Evolutionary conservation across 2,329 filamentous ascomycete species (phyloP), one percentile per base, ranked within the genome.

Genomic region (Aspergillus terreus): DNA sequence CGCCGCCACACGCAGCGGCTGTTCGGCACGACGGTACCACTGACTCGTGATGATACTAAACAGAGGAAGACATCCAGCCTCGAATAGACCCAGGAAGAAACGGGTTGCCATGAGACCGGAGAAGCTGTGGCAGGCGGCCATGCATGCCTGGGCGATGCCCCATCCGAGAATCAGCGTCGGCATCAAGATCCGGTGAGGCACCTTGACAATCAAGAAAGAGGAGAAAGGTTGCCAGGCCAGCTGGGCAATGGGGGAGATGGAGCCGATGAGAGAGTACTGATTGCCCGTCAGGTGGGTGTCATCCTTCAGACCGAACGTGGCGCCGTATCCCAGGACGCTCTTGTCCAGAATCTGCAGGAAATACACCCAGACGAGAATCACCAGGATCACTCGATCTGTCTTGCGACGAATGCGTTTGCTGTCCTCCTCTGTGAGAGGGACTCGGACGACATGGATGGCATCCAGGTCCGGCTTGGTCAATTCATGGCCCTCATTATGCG

Each of bases 201-300:
- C 76, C 57, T 79, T 82, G 56, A 85, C 80, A 52, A 85, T 84
- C 30, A 85, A 72, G 51, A 76, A 75, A 0, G 80, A 81, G 0
- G 81, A 82, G 53, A 84, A 80, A 0, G 82, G 82, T 54, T 83
- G 80, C 79, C 81, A 84, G 41, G 69, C 78, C 33, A 85, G 73
- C 63, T 85, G 82, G 1, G 82, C 82, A 21, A 85, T 82, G 1
- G 82, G 74, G 0, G 76, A 71, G 38, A 85, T 82, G 5, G 80
- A 82, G 21, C 80, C 78, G 19, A 85, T 65, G 17, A 84, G 65
- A 0, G 80, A 82, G 67, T 83, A 83, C 52, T 83, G 73, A 52
- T 78, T 75, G 0, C 79, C 80, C 0, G 67, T 75, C 14, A 84
- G 73, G 45, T 74, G 56, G 2, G 76, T 75, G 58, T 83, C 81